Conservation (phyloP, 345 rosid genomes). For the Melaleuca alternifolia region DNA sequence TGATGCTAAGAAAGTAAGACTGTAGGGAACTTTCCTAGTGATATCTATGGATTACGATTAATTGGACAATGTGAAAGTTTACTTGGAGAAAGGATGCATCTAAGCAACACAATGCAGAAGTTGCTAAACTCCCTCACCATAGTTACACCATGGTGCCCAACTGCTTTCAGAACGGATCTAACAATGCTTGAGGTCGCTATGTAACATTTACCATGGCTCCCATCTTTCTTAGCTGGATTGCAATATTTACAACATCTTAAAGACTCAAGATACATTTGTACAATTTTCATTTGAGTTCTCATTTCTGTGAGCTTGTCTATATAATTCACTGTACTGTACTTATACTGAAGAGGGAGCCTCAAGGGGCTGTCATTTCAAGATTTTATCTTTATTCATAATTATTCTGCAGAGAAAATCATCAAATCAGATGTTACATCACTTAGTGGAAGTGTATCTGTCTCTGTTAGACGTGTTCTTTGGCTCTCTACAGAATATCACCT, state of each 20-base stretch:
- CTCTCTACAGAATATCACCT: background rate
- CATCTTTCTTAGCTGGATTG: background rate
- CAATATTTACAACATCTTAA: background rate
- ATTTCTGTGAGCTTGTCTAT: background rate
- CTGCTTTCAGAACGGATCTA: background rate
- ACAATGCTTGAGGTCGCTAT: background rate
- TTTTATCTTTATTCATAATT: background rate
- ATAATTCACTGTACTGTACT: background rate
- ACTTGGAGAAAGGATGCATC: background rate
- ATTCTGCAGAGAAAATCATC: background rate
- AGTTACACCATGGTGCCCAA: background rate
- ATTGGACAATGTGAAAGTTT: background rate
- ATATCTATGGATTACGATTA: background rate
- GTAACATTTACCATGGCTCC: background rate
- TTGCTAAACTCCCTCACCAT: background rate
- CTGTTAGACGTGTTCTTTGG: background rate
- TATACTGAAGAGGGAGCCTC: background rate
- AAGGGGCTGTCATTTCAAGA: background rate
- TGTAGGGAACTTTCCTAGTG: background rate
- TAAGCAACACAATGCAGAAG: background rate
- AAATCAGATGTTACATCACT: background rate
- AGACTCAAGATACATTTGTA: background rate
- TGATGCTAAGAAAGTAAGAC: background rate
- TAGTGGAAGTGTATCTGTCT: background rate
- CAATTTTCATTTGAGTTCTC: background rate